Percentiles rank a stretch among this genome's conserved stretches.
These are phyloP conservation scores for Apiospora aurea DNA, from an alignment of 2,329 filamentous ascomycete species.

Conservation along the genomic window DNA sequence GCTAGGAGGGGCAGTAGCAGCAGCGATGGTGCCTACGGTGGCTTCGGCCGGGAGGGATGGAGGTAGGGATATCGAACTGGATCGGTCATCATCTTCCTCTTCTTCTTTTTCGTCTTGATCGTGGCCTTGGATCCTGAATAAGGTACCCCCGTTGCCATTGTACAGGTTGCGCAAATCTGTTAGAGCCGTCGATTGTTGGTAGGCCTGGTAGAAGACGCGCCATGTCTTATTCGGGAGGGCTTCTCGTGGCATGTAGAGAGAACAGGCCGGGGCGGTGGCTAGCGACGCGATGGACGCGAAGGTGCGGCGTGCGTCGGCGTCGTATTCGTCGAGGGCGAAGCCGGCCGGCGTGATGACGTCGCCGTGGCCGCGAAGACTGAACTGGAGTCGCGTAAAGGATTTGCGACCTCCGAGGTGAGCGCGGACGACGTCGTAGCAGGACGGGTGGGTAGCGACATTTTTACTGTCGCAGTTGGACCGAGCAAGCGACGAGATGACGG, in stretches of 20 bases:
- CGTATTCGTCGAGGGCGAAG: not conserved
- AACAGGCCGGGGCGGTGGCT: slow-evolving; percentile 18
- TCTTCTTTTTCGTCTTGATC: too few relatives aligned
- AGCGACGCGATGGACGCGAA: slow-evolving; percentile 4
- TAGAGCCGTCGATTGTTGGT: not conserved
- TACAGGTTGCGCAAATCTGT: slow-evolving; percentile 20
- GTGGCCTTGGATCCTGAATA: not conserved
- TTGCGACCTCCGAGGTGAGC: not conserved
- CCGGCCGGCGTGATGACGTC: not conserved
- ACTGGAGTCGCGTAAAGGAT: slow-evolving; percentile 7
- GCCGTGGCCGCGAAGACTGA: not conserved
- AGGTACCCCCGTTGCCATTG: slow-evolving; percentile 18
- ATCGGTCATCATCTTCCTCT: too few relatives aligned
- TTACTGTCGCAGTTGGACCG: not conserved
- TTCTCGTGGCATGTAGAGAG: slow-evolving; percentile 23
- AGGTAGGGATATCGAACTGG: not conserved
- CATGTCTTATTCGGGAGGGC: not conserved
- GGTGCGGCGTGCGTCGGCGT: not conserved
- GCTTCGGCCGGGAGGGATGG: too few relatives aligned
- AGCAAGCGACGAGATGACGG: not conserved
- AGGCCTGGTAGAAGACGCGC: not conserved
- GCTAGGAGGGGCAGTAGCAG: not conserved
- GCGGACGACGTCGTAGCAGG: not conserved
- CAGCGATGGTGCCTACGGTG: not conserved
- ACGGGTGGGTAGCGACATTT: too few relatives aligned